These are phyloP conservation scores for Metschnikowia colocasiae DNA, from an alignment of 805 yeast genomes.

Conservation along the genomic window DNA sequence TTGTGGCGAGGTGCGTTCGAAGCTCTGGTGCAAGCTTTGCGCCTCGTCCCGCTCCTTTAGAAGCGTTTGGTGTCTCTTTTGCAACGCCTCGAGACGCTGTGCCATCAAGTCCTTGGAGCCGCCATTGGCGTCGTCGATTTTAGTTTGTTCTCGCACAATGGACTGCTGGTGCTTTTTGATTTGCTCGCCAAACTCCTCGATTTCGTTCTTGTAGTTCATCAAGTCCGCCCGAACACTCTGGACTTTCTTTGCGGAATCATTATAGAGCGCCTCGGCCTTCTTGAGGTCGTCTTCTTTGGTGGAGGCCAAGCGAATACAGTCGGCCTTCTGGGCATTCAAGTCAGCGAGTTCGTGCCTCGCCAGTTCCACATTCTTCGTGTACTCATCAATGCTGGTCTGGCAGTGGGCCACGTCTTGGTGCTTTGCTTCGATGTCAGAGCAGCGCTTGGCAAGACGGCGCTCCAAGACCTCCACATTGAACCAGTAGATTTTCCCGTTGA, in stretches of 20 bases:
- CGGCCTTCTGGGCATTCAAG: background rate
- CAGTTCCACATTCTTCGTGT: background rate
- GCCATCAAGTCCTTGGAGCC: slow-evolving; percentile 38
- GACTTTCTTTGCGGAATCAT: slow-evolving; percentile 10
- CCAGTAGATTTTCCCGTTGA: slow-evolving; percentile 44
- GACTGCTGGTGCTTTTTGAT: slow-evolving; percentile 18
- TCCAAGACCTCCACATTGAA: slow-evolving; percentile 35
- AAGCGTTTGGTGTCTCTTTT: slow-evolving; percentile 10
- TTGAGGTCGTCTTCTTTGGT: slow-evolving; percentile 1
- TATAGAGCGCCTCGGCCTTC: slow-evolving; percentile 7
- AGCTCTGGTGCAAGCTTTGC: slow-evolving; percentile 7
- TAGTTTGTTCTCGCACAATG: slow-evolving; percentile 32
- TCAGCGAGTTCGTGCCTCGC: background rate
- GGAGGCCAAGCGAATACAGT: background rate
- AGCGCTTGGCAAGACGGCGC: slow-evolving; percentile 20
- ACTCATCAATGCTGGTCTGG: slow-evolving; percentile 21
- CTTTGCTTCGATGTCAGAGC: slow-evolving; percentile 15
- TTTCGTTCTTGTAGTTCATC: slow-evolving; percentile 19
- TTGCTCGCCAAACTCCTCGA: slow-evolving; percentile 15
- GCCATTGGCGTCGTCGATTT: slow-evolving; percentile 41
- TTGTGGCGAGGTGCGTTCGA: slow-evolving; percentile 8
- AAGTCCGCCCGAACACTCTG: slow-evolving; percentile 13
- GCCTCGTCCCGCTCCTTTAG: slow-evolving; percentile 8
- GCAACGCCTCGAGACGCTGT: slow-evolving; percentile 15
- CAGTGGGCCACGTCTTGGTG: slow-evolving; percentile 14